Conservation (phyloP, 2,329 filamentous ascomycete species). For the Pestalotiopsis sp. region DNA sequence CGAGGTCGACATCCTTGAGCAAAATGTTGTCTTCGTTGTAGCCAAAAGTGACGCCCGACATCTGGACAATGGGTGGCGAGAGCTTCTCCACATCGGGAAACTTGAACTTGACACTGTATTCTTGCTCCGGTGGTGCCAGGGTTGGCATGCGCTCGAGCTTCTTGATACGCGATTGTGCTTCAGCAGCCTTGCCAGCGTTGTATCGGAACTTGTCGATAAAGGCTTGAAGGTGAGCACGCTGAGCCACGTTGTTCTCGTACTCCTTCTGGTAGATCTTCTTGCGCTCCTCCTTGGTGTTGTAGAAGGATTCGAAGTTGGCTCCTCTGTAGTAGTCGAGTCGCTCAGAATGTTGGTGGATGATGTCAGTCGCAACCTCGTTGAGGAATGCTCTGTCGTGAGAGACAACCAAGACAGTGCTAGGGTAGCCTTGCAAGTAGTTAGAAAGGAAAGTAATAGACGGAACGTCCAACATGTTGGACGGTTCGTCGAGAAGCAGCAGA, state of each 20-base stretch:
- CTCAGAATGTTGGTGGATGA: constrained; percentile 97
- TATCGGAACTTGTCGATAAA: constrained; percentile 99
- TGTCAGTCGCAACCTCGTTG: constrained; percentile 98
- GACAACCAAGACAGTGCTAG: constrained; percentile 92
- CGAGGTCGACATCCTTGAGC: constrained; percentile 85
- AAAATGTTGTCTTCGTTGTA: constrained; percentile 81
- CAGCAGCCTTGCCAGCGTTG: constrained; percentile 97
- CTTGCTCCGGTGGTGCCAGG: constrained; percentile 84
- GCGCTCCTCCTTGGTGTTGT: constrained; percentile 94
- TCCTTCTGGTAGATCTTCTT: constrained; percentile 96
- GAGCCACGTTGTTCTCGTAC: constrained; percentile 97
- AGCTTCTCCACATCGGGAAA: constrained; percentile 98
- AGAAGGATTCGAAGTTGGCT: constrained; percentile 96
- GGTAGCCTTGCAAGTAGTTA: constrained; percentile 91
- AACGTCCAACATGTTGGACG: constrained; percentile 99
- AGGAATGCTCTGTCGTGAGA: constrained; percentile 99
- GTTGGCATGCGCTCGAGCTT: constrained; percentile 97
- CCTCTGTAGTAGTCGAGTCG: constrained; percentile 98
- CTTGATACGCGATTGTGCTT: constrained; percentile 98
- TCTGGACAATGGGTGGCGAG: constrained; percentile 96
- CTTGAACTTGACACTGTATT: constrained; percentile 95
- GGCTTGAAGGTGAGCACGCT: constrained; percentile 89
- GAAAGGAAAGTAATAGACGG: constrained; percentile 99
- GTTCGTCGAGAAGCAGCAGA: constrained; percentile 93
- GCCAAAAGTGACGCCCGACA: constrained; percentile 89